phyloP scores from a whole-genome alignment of 805 yeast genomes.

The Candida silvicultrix region DNA sequence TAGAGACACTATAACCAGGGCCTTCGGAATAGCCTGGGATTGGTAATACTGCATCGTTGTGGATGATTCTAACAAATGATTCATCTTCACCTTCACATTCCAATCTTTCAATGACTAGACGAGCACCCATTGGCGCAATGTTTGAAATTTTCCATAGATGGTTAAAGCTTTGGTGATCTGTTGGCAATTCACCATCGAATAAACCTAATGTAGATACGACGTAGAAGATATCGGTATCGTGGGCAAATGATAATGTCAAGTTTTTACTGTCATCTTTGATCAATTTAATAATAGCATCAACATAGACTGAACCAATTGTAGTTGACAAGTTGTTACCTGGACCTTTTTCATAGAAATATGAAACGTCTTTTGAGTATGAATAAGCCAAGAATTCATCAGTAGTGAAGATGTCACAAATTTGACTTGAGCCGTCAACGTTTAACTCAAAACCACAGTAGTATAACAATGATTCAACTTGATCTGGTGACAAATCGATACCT shows the following conservation, averaged over 20 bases:
- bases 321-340: conserved; percentile 38
- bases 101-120: conserved; percentile 39
- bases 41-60: conserved; percentile 47
- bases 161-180: conserved; percentile 37
- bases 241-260: conserved; percentile 42
- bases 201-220: conserved; percentile 44
- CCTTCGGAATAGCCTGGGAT: conserved; percentile 35
- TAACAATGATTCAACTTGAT: conserved; percentile 36
- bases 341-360: conserved; percentile 40
- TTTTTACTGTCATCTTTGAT: conserved; percentile 33
- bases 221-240: conserved; percentile 51
- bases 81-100: conserved; percentile 24
- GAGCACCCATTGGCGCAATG: conserved; percentile 49
- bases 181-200: conserved; percentile 32
- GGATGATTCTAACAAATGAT: conserved; percentile 33
- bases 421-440: conserved; percentile 33
- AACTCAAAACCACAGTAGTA: conserved; percentile 45
- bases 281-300: conserved; percentile 40
- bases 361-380: conserved; percentile 36
- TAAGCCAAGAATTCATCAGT: conserved; percentile 39
- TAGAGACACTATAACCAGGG: conserved; percentile 39
- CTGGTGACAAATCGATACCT: conserved; percentile 31
- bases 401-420: conserved; percentile 34
- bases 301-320: conserved; percentile 37
- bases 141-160: conserved; percentile 39